Evolutionary conservation across 345 rosid genomes (phyloP).

Genomic region (Sonneratia caseolaris): DNA sequence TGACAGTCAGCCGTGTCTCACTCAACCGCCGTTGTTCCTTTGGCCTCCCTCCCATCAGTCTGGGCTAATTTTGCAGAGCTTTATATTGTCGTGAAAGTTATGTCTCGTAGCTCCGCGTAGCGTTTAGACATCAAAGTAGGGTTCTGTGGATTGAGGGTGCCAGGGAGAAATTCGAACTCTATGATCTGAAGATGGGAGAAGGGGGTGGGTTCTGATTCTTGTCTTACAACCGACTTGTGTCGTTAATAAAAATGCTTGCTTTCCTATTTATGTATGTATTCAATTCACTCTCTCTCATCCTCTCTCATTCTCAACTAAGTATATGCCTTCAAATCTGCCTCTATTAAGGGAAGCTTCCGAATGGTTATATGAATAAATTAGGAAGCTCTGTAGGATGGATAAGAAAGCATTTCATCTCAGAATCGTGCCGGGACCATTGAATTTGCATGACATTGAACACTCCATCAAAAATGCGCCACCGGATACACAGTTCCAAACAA

Average conservation of each 20-base stretch:
- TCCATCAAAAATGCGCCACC: background rate
- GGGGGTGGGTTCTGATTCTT: no score
- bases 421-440: background rate
- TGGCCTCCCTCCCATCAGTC: background rate
- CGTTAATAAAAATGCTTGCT: background rate
- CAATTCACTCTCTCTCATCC: background rate
- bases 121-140: no score
- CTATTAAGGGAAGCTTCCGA: no score
- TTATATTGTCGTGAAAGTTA: background rate
- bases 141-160: background rate
- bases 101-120: background rate
- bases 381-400: background rate
- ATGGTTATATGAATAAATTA: background rate
- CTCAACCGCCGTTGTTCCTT: background rate
- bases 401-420: background rate
- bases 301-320: background rate
- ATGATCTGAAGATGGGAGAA: no score
- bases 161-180: no score
- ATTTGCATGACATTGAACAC: background rate
- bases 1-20: background rate
- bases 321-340: no score
- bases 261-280: background rate
- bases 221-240: background rate
- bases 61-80: slow-evolving; percentile 30
- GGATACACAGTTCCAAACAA: background rate